Percentiles rank a stretch among this genome's conserved stretches.
Conservation (phyloP, 2,329 filamentous ascomycete genomes). For the Alternaria triticina region DNA sequence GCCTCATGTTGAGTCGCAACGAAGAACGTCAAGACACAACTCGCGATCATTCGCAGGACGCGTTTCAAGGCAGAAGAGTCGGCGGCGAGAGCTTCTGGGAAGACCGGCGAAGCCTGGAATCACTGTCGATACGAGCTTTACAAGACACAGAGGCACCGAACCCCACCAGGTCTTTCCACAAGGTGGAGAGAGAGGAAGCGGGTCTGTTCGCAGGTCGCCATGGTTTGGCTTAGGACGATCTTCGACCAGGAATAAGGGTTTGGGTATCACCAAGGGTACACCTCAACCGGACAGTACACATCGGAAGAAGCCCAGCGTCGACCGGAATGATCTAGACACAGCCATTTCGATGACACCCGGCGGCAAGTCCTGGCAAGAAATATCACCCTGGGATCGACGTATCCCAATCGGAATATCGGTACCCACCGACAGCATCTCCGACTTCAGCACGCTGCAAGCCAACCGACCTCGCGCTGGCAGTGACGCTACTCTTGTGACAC, state of each 20-base stretch:
- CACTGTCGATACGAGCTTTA: constrained; percentile 73
- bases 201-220: constrained; percentile 31
- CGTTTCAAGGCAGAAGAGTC: constrained; percentile 59
- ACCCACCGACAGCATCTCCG: constrained; percentile 60
- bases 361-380: constrained; percentile 51
- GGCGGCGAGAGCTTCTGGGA: constrained; percentile 64
- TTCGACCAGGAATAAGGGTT: constrained; percentile 38
- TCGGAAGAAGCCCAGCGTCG: constrained; percentile 20
- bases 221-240: constrained; percentile 41
- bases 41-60: constrained; percentile 45
- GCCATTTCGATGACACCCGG: constrained; percentile 38
- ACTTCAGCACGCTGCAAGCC: constrained; percentile 42
- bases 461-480: constrained; percentile 47
- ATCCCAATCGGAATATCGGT: constrained; percentile 76
- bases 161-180: constrained; percentile 55
- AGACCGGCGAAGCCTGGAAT: constrained; percentile 68
- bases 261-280: constrained; percentile 46
- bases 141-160: constrained; percentile 53
- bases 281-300: constrained; percentile 33
- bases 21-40: constrained; percentile 38
- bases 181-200: constrained; percentile 28
- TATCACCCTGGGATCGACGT: constrained; percentile 72
- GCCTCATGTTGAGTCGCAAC: constrained; percentile 33
- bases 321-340: constrained; percentile 33
- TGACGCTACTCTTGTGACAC: constrained; percentile 50